A percentile compares a stretch with the other conserved stretches of the same genome.
Conservation (phyloP, 768 basidiomycete genomes). For the Hirschioporus abietinus region DNA sequence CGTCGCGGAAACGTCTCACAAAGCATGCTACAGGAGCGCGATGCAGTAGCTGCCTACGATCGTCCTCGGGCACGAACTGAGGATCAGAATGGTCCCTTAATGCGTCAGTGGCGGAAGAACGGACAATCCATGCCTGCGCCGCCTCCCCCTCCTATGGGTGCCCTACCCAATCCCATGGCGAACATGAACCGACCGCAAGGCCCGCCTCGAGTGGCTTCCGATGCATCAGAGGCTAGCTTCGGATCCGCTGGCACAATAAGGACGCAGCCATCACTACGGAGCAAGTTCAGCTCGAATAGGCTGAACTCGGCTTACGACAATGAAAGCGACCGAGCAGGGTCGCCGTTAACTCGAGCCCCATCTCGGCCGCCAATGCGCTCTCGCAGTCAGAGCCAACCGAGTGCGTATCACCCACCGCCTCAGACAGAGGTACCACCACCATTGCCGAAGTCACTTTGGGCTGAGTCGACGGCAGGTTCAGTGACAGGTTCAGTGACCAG, state of each 20-base stretch:
- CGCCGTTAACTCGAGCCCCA: conserved; percentile 6
- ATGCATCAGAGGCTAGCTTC: conserved; percentile 39
- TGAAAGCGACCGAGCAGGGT: conserved; percentile 13
- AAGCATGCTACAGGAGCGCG: conserved; percentile 54
- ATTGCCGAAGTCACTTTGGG: conserved; percentile 43
- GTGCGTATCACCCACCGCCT: conserved; percentile 53
- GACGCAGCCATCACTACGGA: conserved; percentile 42
- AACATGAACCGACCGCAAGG: conserved; percentile 6
- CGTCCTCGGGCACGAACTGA: conserved; percentile 67
- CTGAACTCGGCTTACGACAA: conserved; percentile 50
- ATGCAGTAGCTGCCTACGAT: conserved; percentile 40
- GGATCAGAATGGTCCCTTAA: conserved; percentile 54
- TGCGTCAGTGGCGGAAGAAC: conserved; percentile 58
- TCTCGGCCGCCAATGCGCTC: conserved; percentile 46
- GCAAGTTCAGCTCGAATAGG: conserved; percentile 65
- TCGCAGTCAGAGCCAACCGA: conserved; percentile 77
- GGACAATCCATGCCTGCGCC: conserved; percentile 37
- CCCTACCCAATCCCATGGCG: conserved; percentile 6
- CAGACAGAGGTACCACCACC: conserved; percentile 43
- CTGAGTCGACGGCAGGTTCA: conserved; percentile 18
- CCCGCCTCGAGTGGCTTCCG: conserved; percentile 15
- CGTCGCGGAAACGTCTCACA: conserved; percentile 51
- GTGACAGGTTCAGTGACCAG: not conserved
- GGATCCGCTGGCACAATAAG: conserved; percentile 38
- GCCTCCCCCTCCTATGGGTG: conserved; percentile 17